Evolutionary conservation across 257 asterid species (phyloP).

Genomic region (Eustoma russellianum): DNA sequence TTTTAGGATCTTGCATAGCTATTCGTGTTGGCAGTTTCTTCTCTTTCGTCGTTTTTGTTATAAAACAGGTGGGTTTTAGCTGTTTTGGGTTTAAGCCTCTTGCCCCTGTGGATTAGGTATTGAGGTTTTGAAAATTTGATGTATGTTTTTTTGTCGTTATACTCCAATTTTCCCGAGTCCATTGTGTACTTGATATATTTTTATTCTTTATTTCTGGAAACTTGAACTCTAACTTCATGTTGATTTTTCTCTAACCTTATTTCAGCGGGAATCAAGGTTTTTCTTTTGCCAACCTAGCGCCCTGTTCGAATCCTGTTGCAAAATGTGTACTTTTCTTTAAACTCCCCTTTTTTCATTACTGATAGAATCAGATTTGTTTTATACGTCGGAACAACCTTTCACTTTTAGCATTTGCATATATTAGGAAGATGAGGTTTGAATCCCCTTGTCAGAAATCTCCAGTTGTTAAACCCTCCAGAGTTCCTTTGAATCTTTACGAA

Average conservation of each 20-base stretch:
- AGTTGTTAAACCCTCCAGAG: slow-evolving; percentile 43
- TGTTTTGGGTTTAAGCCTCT: slow-evolving; percentile 1
- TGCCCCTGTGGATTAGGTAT: no score
- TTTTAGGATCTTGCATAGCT: background rate
- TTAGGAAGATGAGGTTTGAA: slow-evolving; percentile 35
- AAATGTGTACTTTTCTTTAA: slow-evolving; percentile 15
- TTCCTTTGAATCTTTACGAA: slow-evolving; percentile 43
- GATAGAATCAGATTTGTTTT: slow-evolving; percentile 6
- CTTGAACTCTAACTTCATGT: background rate
- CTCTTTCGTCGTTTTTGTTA: background rate
- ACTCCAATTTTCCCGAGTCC: no score
- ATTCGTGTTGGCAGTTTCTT: background rate
- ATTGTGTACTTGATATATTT: background rate
- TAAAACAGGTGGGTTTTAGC: background rate
- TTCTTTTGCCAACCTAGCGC: slow-evolving; percentile 13
- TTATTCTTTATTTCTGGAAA: background rate
- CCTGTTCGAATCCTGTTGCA: slow-evolving; percentile 13
- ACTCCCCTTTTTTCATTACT: slow-evolving; percentile 7
- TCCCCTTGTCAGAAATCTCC: slow-evolving; percentile 28
- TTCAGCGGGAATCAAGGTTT: slow-evolving; percentile 33
- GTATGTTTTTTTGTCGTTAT: no score
- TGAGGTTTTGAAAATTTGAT: no score
- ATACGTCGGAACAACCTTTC: background rate
- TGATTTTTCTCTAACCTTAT: slow-evolving; percentile 13
- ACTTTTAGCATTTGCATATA: slow-evolving; percentile 14